Percentiles rank a stretch among this genome's conserved stretches.
Conservation (phyloP, 2,329 filamentous ascomycete species). For the Trichoderma simmonsii region DNA sequence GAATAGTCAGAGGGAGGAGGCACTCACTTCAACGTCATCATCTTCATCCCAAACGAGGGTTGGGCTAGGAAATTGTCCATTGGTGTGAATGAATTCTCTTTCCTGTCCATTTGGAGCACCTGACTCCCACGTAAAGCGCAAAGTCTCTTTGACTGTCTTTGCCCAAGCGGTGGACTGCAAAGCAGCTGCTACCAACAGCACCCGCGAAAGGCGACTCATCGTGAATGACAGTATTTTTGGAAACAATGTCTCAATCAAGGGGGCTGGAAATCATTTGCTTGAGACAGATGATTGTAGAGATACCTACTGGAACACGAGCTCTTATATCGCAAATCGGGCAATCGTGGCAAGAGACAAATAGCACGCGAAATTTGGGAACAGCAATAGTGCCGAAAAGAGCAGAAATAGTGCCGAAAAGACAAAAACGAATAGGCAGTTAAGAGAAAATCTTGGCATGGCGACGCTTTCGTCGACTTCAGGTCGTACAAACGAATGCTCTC, state of each 20-base stretch:
- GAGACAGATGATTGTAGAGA: neutral
- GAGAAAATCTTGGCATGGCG: neutral
- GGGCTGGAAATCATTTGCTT: neutral
- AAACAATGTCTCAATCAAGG: neutral
- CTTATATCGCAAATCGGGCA: neutral
- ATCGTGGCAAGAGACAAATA: neutral
- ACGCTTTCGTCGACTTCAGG: neutral
- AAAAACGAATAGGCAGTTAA: neutral
- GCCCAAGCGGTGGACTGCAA: neutral
- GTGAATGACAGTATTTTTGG: neutral
- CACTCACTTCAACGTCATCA: slow-evolving; percentile 24
- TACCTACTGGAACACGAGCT: neutral
- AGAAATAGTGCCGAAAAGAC: neutral
- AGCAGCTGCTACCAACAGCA: neutral
- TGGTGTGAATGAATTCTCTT: slow-evolving; percentile 19
- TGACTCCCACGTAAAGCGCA: slow-evolving; percentile 19
- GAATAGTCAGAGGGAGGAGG: slow-evolving; percentile 8
- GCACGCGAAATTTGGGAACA: neutral
- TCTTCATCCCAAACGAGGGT: slow-evolving; percentile 18
- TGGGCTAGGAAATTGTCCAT: slow-evolving; percentile 21
- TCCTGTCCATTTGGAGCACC: slow-evolving; percentile 20
- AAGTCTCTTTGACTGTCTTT: neutral
- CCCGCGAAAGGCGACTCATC: neutral
- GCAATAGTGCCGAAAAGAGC: neutral
- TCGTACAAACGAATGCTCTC: neutral